Evolutionary conservation across 1,284 basidiomycete species (phyloP), one percentile per base, ranked within the genome.

Genomic region (Austropuccinia psidii): DNA sequence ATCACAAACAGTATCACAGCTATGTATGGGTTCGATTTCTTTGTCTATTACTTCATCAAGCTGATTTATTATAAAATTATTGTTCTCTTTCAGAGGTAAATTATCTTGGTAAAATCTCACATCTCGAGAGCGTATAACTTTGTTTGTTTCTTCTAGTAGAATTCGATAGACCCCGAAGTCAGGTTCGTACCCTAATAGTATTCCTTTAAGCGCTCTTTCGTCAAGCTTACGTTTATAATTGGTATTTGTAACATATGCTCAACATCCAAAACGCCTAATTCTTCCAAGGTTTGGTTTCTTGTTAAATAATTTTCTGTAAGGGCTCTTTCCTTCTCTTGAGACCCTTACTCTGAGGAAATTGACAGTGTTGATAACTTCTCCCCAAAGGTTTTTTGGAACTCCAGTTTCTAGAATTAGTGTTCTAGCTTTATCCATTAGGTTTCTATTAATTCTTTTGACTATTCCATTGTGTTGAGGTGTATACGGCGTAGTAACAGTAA

Each of bases 391-490:
- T 27, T 68, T 68, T 2, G 35, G 33, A 6, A 55, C 9, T 8
- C 24, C 37, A 17, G 33, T 11, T 11, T 68, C 66, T 1, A 57
- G 21, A 17, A 17, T n/a, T 13, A 68, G 24, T 6, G 52, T 57
- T 15, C 66, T 29, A 5, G 37, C 35, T 39, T 68, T 68, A 13
- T 68, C 66, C 33, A 68, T 68, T 15, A 68, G 27, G 1, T 50
- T 57, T n/a, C 54, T 52, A 24, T 69, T 69, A 24, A 57, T 69
- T 45, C 67, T 43, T 21, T 69, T 54, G 11, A 54, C 39, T 3
- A 39, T 69, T 4, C 67, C 67, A 47, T 69, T 69, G 29, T 69
- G 15, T 39, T 69, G 67, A 13, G 67, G 67, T 5, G 67, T 69
- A 31, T 69, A 45, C 27, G 50, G 35, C 8, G 67, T 69, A 2